A percentile compares a stretch with the other conserved stretches of the same genome.
Evolutionary conservation across 257 asterid species (phyloP).

Genomic region (Verbascum thapsus): DNA sequence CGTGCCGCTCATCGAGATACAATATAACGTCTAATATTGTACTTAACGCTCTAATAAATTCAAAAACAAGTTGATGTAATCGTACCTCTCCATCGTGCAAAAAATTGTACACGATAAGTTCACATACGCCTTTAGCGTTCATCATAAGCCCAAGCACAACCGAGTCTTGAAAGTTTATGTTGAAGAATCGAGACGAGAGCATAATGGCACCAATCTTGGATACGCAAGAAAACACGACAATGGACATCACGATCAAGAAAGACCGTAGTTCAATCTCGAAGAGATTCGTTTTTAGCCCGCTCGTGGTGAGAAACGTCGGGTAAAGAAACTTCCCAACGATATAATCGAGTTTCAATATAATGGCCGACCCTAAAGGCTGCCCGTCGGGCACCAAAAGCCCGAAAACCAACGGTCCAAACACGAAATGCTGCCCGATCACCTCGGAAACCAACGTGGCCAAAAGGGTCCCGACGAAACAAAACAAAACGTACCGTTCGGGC

Average conservation of each 20-base stretch:
- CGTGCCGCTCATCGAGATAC: too few species aligned
- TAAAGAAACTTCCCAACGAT: constrained; percentile 63
- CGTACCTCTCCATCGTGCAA: constrained; percentile 56
- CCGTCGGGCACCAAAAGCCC: constrained; percentile 74
- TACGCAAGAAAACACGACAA: constrained; percentile 32
- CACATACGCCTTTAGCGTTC: constrained; percentile 60
- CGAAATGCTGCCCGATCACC: constrained; percentile 71
- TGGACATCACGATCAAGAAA: constrained; percentile 37
- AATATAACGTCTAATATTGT: too few species aligned
- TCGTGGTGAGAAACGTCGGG: constrained; percentile 66
- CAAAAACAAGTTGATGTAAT: background rate
- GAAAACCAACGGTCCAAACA: constrained; percentile 62
- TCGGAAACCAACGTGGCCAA: constrained; percentile 43
- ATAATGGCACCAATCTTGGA: constrained; percentile 47
- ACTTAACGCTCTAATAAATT: background rate
- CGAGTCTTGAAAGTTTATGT: constrained; percentile 44
- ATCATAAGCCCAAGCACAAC: constrained; percentile 65
- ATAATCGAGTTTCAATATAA: constrained; percentile 57
- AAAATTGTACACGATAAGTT: constrained; percentile 61
- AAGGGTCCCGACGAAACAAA: constrained; percentile 37
- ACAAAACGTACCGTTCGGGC: constrained; percentile 36
- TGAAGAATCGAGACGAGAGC: constrained; percentile 38
- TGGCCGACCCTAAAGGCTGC: constrained; percentile 56
- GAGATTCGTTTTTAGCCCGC: constrained; percentile 71
- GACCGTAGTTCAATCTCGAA: constrained; percentile 43